Evolutionary conservation across 495 filamentous ascomycete species (phyloP).

Genomic region (Talaromyces stipitatus): DNA sequence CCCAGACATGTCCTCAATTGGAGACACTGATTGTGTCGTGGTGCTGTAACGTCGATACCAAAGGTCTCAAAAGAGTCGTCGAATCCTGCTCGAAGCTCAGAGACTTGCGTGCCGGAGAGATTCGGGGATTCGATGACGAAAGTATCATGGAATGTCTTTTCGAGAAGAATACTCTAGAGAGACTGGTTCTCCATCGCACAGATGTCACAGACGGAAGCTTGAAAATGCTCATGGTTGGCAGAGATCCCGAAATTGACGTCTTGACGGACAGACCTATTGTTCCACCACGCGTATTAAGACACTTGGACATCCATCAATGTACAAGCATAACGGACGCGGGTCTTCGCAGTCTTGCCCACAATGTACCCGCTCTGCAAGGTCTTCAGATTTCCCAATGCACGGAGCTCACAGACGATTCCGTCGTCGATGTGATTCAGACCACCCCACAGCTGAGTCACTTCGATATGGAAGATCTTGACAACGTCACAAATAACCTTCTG

Average conservation of each 20-base stretch:
- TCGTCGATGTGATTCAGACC: slow-evolving; percentile 66
- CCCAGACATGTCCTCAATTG: slow-evolving; percentile 71
- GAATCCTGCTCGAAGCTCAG: slow-evolving; percentile 62
- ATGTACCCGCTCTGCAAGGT: slow-evolving; percentile 74
- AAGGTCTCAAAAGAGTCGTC: slow-evolving; percentile 68
- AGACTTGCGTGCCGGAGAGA: slow-evolving; percentile 77
- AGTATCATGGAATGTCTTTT: slow-evolving; percentile 67
- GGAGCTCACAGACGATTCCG: slow-evolving; percentile 61
- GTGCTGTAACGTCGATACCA: slow-evolving; percentile 79
- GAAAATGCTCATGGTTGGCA: slow-evolving; percentile 62
- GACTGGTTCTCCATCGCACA: slow-evolving; percentile 70
- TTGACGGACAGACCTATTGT: slow-evolving; percentile 70
- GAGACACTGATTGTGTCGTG: slow-evolving; percentile 84
- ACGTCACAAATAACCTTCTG: slow-evolving; percentile 67
- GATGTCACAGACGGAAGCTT: slow-evolving; percentile 69
- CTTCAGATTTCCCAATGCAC: slow-evolving; percentile 70
- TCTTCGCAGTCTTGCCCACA: slow-evolving; percentile 56
- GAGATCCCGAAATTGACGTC: slow-evolving; percentile 65
- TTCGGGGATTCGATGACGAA: slow-evolving; percentile 66
- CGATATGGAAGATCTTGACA: slow-evolving; percentile 78
- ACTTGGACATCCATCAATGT: slow-evolving; percentile 81
- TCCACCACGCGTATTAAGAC: slow-evolving; percentile 68
- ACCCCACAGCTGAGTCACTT: slow-evolving; percentile 73
- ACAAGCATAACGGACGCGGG: slow-evolving; percentile 61
- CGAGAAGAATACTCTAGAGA: slow-evolving; percentile 70